Conservation (phyloP, 805 yeast species). For the Pichia scutulata region DNA sequence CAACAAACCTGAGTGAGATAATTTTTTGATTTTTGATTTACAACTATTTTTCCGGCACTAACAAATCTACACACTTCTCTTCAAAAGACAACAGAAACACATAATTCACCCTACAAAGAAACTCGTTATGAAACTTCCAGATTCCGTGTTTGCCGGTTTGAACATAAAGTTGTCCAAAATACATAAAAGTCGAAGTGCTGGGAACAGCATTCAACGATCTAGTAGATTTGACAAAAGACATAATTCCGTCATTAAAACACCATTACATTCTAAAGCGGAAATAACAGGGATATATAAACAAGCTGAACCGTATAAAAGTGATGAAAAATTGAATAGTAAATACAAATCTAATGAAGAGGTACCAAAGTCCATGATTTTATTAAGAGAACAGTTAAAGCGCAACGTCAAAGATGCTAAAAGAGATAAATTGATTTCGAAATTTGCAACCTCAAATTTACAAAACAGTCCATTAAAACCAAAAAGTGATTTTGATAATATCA, state of each 20-base stretch:
- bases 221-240: neutral
- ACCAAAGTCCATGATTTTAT: conserved; percentile 2
- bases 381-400: neutral
- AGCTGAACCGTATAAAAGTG: neutral
- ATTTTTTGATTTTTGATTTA: too few species aligned
- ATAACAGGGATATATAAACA: conserved; percentile 4
- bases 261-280: conserved; percentile 1
- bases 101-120: neutral
- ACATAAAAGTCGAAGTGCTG: neutral
- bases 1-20: too few species aligned
- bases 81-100: neutral
- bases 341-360: neutral
- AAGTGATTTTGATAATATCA: conserved; percentile 17
- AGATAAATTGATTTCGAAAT: neutral
- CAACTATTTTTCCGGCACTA: neutral
- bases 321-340: neutral
- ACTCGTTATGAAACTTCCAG: neutral
- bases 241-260: neutral
- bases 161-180: neutral
- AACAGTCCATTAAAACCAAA: conserved; percentile 4
- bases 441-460: conserved; percentile 2
- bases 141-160: neutral
- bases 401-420: neutral
- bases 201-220: neutral
- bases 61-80: neutral